These are phyloP conservation scores for Eimeria maxima DNA, from an alignment of 169 alveolate genomes.

Conservation along the genomic window DNA sequence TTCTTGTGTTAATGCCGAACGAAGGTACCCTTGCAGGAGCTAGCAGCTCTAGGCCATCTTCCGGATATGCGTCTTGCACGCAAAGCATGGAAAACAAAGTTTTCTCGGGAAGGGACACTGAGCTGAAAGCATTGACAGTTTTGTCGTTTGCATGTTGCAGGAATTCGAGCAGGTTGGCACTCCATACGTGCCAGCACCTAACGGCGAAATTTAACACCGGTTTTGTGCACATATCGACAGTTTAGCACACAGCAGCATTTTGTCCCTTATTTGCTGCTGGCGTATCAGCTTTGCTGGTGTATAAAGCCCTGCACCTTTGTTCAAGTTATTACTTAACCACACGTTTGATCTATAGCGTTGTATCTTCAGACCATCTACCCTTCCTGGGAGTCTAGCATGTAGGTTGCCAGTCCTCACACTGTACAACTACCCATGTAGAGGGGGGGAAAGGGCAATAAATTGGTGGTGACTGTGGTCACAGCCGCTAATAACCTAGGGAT, in stretches of 20 bases:
- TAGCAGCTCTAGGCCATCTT: background rate
- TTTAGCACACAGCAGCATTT: background rate
- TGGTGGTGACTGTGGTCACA: background rate
- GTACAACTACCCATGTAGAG: background rate
- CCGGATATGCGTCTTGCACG: background rate
- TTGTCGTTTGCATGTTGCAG: background rate
- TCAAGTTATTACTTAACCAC: background rate
- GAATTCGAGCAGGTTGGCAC: background rate
- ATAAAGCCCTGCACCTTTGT: background rate
- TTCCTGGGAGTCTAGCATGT: background rate
- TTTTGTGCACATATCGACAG: background rate
- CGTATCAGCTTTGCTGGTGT: background rate
- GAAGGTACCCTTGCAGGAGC: background rate
- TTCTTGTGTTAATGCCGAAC: background rate
- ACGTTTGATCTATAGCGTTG: background rate
- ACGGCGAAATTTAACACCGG: background rate
- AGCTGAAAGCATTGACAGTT: background rate
- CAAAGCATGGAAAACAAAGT: background rate
- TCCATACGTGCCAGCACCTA: background rate
- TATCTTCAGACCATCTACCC: background rate
- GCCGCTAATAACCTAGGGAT: background rate
- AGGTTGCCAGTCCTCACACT: background rate
- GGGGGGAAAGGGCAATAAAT: background rate
- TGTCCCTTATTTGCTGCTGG: background rate
- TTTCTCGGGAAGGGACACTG: background rate